Percentiles rank a stretch among this genome's conserved stretches.
Evolutionary conservation across 805 yeast species (phyloP).

Genomic region (Starmera dryadoides): DNA sequence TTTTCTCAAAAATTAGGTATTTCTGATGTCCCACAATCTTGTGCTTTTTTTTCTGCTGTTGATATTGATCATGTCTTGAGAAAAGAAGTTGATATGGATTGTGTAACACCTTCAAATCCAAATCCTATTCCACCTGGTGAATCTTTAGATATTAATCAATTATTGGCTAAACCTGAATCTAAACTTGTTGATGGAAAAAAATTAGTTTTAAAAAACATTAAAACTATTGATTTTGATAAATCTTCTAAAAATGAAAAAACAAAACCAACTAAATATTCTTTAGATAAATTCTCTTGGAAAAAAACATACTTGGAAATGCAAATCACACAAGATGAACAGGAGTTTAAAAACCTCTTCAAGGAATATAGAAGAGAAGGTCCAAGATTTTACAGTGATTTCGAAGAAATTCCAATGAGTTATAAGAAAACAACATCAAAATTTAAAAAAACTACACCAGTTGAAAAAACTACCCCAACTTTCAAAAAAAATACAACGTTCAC

Average conservation of each 20-base stretch:
- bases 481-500: too few species aligned
- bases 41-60: conserved; percentile 92
- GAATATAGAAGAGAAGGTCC: background rate
- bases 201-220: background rate
- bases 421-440: too few species aligned
- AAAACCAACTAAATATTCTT: background rate
- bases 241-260: conserved; percentile 6
- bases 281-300: background rate
- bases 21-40: conserved; percentile 82
- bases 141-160: conserved; percentile 49
- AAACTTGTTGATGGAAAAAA: conserved; percentile 10
- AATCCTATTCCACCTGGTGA: conserved; percentile 72
- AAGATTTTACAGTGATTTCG: too few species aligned
- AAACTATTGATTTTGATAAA: too few species aligned
- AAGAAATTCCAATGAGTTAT: too few species aligned
- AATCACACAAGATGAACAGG: background rate
- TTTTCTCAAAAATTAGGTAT: conserved; percentile 91
- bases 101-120: conserved; percentile 85
- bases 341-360: background rate
- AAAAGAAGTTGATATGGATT: conserved; percentile 88
- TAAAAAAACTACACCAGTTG: too few species aligned
- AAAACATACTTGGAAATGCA: background rate
- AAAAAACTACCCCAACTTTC: too few species aligned
- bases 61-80: conserved; percentile 85
- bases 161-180: conserved; percentile 36